phyloP scores from a whole-genome alignment of 495 filamentous ascomycete species.

The Tuber umbilicatum region DNA sequence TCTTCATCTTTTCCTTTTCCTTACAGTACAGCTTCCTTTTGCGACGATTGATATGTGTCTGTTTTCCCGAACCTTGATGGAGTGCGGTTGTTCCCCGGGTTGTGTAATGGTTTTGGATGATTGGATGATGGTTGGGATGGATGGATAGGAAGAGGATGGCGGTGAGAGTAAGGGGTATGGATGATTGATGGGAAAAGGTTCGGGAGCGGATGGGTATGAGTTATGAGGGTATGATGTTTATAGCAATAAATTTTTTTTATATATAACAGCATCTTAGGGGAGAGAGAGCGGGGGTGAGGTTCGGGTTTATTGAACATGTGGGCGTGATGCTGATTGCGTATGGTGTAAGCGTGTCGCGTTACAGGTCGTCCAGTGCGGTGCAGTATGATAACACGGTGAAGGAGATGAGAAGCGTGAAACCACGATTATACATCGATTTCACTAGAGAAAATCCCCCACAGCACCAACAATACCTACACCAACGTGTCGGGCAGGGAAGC shows the following conservation, averaged over 20 bases:
- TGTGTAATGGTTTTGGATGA: not conserved
- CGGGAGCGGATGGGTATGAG: conserved; percentile 2
- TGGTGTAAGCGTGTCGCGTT: not conserved
- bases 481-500: no score
- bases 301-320: not conserved
- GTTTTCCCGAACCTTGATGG: conserved; percentile 1
- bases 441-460: no score
- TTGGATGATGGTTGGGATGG: not conserved
- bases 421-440: no score
- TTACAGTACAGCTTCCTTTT: not conserved
- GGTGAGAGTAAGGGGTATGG: not conserved
- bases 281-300: not conserved
- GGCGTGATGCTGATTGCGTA: not conserved
- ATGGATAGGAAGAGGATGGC: not conserved
- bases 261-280: not conserved
- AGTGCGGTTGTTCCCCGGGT: not conserved
- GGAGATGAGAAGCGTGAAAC: no score
- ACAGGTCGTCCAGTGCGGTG: not conserved
- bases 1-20: not conserved
- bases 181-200: not conserved
- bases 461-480: no score
- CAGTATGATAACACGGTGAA: no score
- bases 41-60: conserved; percentile 1
- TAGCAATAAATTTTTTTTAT: not conserved
- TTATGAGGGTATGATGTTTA: not conserved